Conservation (phyloP, 1,139 yeast genomes). For the Yamadazyma mexicana region DNA sequence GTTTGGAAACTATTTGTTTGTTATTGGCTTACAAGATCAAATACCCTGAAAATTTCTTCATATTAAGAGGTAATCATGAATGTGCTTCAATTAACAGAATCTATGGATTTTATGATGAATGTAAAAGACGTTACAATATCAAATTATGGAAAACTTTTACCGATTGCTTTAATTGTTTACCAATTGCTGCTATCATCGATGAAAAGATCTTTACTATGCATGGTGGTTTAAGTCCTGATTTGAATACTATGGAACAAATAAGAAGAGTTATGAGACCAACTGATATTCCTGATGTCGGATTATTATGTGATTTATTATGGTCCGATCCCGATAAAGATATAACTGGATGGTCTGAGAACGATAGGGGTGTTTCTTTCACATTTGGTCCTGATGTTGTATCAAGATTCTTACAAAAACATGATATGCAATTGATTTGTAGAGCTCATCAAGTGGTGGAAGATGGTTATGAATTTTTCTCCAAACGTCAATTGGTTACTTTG, state of each 20-base stretch:
- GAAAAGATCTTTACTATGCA: slow-evolving; percentile 98
- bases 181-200: slow-evolving; percentile 96
- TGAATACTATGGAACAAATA: slow-evolving; percentile 96
- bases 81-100: slow-evolving; percentile 96
- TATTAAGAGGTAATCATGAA: slow-evolving; percentile 94
- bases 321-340: slow-evolving; percentile 98
- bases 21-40: slow-evolving; percentile 93
- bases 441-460: slow-evolving; percentile 99
- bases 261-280: slow-evolving; percentile 99
- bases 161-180: slow-evolving; percentile 96
- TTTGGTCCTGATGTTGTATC: slow-evolving; percentile 98
- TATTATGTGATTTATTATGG: slow-evolving; percentile 94
- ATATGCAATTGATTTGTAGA: slow-evolving; percentile 94
- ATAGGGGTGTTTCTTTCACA: slow-evolving; percentile 95
- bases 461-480: slow-evolving; percentile 95
- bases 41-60: slow-evolving; percentile 95
- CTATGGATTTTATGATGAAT: slow-evolving; percentile 43
- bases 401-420: slow-evolving; percentile 91
- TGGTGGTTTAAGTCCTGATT: slow-evolving; percentile 96
- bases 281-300: slow-evolving; percentile 95
- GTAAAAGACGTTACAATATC: slow-evolving; percentile 95
- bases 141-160: slow-evolving; percentile 98
- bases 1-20: slow-evolving; percentile 89
- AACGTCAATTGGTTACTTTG: slow-evolving; percentile 91
- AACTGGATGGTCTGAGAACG: slow-evolving; percentile 98